Base-by-base conservation (phyloP, 2,329 filamentous ascomycete genomes). In the Neonectria punicea region DNA sequence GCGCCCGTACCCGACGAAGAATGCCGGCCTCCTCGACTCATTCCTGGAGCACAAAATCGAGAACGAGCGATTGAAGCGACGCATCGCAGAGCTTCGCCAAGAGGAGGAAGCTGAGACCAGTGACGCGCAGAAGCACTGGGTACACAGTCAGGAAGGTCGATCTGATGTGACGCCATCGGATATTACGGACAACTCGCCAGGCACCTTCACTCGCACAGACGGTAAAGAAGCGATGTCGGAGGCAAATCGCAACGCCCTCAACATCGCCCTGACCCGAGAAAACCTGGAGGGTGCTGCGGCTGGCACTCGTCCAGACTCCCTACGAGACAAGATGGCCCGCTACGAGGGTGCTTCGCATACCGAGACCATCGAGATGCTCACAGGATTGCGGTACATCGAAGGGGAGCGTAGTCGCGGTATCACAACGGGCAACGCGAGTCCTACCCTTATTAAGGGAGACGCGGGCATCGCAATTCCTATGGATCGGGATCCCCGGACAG, bases 11-110 rank as follows among this genome's bases (percentile, higher is more conserved):
- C 94, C 93, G 5, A 97, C 92, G 32, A 94, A 92, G 80, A 97
- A 95, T 75, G 91, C 93, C 1, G 88, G 88, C 4, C 85, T 98
- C 11, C 85, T 98, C 20, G 94, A 98, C 80, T 97, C 94, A 0
- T 98, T 98, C 74, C 84, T 98, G 30, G 95, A 98, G 78, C 94
- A 98, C 82, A 98, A 98, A 80, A 95, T 97, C 59, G 95, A 98
- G 78, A 97, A 98, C 74, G 94, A 97, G 81, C 89, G 94, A 5
- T 80, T 98, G 53, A 90, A 89, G 74, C 92, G 93, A 72, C 89
- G 93, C 47, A 97, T 98, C 67, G 90, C 91, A 18, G 93, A 97
- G 79, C 83, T 98, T 59, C 93, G 92, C 71, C 87, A 88, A 66
- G 95, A 98, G 78, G 95, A 98, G 78, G 89, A 91, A 61, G 92